Evolutionary conservation across 2,329 filamentous ascomycete genomes (phyloP), one percentile per base, ranked within the genome.

Genomic region (Fusarium euwallaceae): DNA sequence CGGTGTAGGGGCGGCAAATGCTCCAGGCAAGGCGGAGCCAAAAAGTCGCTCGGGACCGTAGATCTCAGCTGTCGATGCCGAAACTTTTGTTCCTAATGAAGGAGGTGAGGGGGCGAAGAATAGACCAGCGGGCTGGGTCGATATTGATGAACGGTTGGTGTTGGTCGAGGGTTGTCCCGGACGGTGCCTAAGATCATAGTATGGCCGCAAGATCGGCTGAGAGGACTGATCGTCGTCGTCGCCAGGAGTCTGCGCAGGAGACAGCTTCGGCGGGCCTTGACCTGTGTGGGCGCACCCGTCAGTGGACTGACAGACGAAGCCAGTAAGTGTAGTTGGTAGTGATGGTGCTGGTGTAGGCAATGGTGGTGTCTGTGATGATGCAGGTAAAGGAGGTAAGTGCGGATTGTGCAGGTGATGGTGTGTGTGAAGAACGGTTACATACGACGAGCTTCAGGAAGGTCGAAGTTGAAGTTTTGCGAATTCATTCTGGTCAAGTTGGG

Each of bases 41-140:
- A 81, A 83, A 16, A 84, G 80, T 65, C 83, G 82, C 55, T 86
- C 84, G 8, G 84, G 83, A 4, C 84, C 86, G 81, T 87, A 86
- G 34, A 86, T 80, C 67, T 88, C 86, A 59, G 82, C 72, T 32
- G 80, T 76, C 37, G 85, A 84, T 34, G 80, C 75, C 20, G 73
- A 75, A 37, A 73, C 51, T 29, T 73, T 74, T 27, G 72, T 72
- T 61, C 56, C 58, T 22, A 81, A 77, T 34, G 82, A 81, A 11
- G 83, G 83, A 37, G 84, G 85, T 20, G 85, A 84, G 2, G 85
- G 84, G 2, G 82, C 82, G 73, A 78, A 81, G 69, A 72, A 80
- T 65, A 72, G 78, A 66, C 68, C 75, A 20, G 82, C 81, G 29
- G 81, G 81, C 41, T 84, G 83, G 17, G 84, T 80, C 20, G 83